phyloP scores from a whole-genome alignment of 305 asterid species.

The Fraxinus platypoda region DNA sequence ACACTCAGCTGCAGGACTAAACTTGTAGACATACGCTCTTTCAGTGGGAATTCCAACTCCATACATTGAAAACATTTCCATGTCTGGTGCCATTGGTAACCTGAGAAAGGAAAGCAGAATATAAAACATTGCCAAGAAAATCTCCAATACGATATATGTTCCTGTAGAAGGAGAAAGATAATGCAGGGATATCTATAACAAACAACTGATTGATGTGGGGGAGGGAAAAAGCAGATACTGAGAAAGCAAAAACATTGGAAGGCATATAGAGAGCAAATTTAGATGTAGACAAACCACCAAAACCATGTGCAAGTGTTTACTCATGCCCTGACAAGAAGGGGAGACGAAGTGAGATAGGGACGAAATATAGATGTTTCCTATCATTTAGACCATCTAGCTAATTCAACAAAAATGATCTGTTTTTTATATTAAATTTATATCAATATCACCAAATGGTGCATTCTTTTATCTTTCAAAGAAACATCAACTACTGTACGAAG shows the following conservation, averaged over 20 bases:
- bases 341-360: not conserved
- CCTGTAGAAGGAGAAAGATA: not conserved
- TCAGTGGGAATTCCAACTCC: conserved; percentile 89
- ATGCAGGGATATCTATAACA: not conserved
- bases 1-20: conserved; percentile 65
- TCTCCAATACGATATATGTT: not conserved
- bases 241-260: not conserved
- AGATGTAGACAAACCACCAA: not conserved
- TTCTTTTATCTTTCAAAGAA: not conserved
- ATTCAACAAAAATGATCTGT: not conserved
- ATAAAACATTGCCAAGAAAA: not conserved
- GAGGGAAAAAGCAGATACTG: not conserved
- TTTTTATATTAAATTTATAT: not conserved
- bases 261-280: not conserved
- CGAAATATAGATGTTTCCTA: not conserved
- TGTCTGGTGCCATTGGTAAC: conserved; percentile 71
- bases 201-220: not conserved
- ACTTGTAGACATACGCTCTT: conserved; percentile 74
- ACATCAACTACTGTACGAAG: not conserved
- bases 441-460: not conserved
- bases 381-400: not conserved
- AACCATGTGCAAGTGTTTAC: not conserved
- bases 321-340: not conserved
- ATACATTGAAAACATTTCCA: conserved; percentile 85
- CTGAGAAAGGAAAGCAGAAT: conserved; percentile 38